Percentiles rank a stretch among this genome's conserved stretches.
phyloP scores from a whole-genome alignment of 768 basidiomycete genomes.

The Sistotremastrum suecicum region DNA sequence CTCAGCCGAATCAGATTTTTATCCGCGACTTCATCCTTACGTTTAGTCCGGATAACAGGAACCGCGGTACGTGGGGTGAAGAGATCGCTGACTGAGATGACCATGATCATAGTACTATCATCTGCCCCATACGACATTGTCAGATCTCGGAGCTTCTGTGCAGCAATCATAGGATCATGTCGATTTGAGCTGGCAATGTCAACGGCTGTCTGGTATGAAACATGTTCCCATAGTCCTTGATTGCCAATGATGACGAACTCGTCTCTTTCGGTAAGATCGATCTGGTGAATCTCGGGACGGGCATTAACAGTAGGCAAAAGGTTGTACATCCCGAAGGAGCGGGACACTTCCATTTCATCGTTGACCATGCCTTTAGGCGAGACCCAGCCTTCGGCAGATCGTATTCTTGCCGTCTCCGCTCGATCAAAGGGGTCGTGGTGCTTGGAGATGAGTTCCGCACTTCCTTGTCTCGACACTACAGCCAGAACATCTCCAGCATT shows the following conservation, averaged over 20 bases:
- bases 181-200: constrained; percentile 78
- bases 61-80: constrained; percentile 30
- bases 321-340: constrained; percentile 88
- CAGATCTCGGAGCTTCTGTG: constrained; percentile 92
- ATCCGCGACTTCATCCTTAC: constrained; percentile 41
- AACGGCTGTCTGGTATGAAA: constrained; percentile 90
- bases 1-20: constrained; percentile 49
- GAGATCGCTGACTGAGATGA: constrained; percentile 69
- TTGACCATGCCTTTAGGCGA: constrained; percentile 84
- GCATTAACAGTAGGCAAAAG: constrained; percentile 85
- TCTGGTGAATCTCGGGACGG: constrained; percentile 59
- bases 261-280: constrained; percentile 67
- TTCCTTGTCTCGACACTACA: constrained; percentile 67
- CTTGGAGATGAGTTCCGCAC: constrained; percentile 57
- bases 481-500: constrained; percentile 84
- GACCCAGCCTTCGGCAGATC: constrained; percentile 87
- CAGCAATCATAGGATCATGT: constrained; percentile 72
- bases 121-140: constrained; percentile 94
- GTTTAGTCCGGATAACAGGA: constrained; percentile 23
- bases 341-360: constrained; percentile 82
- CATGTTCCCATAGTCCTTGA: constrained; percentile 83
- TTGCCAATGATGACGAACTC: constrained; percentile 97
- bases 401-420: constrained; percentile 73
- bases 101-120: constrained; percentile 96
- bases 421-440: constrained; percentile 87